Evolutionary conservation across 768 basidiomycete species (phyloP).

Genomic region (Podaxis mareebaensis): DNA sequence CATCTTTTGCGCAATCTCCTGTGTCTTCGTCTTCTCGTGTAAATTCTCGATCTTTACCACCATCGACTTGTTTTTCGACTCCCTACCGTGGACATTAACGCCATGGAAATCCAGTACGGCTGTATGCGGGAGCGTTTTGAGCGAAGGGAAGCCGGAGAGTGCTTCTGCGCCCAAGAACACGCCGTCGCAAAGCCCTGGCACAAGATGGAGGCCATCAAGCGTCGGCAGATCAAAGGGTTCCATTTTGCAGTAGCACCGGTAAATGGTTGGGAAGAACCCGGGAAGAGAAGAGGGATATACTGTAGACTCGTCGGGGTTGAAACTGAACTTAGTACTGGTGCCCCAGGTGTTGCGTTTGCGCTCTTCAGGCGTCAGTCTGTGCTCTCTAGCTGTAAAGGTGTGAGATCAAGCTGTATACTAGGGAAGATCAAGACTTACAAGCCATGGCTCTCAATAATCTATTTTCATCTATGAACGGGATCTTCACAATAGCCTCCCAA

Average conservation of each 20-base stretch:
- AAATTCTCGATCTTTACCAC: slow-evolving; percentile 81
- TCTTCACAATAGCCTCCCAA: slow-evolving; percentile 99
- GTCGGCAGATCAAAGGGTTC: slow-evolving; percentile 88
- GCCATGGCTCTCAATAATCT: slow-evolving; percentile 83
- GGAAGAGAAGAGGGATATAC: slow-evolving; percentile 90
- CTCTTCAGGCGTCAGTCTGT: slow-evolving; percentile 77
- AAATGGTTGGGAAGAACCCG: slow-evolving; percentile 90
- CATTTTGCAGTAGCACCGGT: slow-evolving; percentile 77
- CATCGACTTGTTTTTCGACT: slow-evolving; percentile 93
- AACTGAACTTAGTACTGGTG: slow-evolving; percentile 78
- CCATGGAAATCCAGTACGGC: slow-evolving; percentile 80
- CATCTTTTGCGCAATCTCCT: slow-evolving; percentile 73
- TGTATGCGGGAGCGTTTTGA: slow-evolving; percentile 83
- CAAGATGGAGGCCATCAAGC: slow-evolving; percentile 79
- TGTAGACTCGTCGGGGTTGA: slow-evolving; percentile 60
- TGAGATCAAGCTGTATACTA: not conserved
- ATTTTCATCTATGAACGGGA: slow-evolving; percentile 91
- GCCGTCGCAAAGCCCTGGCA: slow-evolving; percentile 86
- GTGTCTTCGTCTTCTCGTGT: slow-evolving; percentile 63
- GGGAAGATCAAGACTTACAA: slow-evolving; percentile 44
- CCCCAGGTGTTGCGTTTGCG: slow-evolving; percentile 73
- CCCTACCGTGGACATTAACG: slow-evolving; percentile 91
- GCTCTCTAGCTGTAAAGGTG: slow-evolving; percentile 62
- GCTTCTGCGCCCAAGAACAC: slow-evolving; percentile 84
- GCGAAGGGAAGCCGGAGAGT: slow-evolving; percentile 94